Percentiles rank a stretch among this genome's conserved stretches.
These are phyloP conservation scores for Helenozyma rhizophorensis DNA, from an alignment of 805 yeast genomes.

Conservation along the genomic window DNA sequence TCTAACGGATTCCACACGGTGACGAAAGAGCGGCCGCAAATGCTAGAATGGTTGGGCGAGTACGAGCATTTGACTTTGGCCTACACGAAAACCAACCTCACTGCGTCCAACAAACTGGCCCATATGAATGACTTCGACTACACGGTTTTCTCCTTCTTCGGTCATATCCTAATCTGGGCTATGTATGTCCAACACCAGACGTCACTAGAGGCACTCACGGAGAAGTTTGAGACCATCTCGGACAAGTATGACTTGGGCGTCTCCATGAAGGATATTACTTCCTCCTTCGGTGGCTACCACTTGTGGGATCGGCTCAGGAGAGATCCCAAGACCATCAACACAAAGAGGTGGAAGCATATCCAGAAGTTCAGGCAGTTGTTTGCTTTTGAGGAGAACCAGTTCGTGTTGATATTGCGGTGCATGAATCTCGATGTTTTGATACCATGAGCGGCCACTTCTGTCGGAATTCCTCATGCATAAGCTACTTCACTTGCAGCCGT, in stretches of 20 bases:
- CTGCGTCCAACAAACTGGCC: constrained; percentile 29
- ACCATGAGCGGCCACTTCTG: too few species aligned
- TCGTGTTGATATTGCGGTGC: constrained; percentile 32
- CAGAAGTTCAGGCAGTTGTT: constrained; percentile 33
- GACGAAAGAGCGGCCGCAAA: constrained; percentile 19
- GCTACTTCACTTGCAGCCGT: too few species aligned
- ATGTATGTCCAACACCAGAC: constrained; percentile 19
- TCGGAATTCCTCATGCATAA: too few species aligned
- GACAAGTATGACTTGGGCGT: constrained; percentile 20
- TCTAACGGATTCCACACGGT: constrained; percentile 31
- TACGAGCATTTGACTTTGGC: constrained; percentile 29
- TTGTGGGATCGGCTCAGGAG: constrained; percentile 37
- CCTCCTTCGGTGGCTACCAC: constrained; percentile 34
- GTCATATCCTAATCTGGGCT: constrained; percentile 38
- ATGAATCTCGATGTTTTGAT: constrained; percentile 20
- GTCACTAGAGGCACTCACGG: constrained; percentile 2
- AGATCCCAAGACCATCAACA: constrained; percentile 27
- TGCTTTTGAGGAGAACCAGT: constrained; percentile 37
- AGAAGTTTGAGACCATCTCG: constrained; percentile 6
- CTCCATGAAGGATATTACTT: constrained; percentile 16
- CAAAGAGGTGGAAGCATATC: constrained; percentile 41
- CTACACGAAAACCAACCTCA: constrained; percentile 29
- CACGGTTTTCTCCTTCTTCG: constrained; percentile 33
- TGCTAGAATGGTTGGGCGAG: constrained; percentile 24
- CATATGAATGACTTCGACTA: constrained; percentile 37